Base-by-base conservation (phyloP, 352 stramenopile genomes). In the Globisporangium megalacanthum region DNA sequence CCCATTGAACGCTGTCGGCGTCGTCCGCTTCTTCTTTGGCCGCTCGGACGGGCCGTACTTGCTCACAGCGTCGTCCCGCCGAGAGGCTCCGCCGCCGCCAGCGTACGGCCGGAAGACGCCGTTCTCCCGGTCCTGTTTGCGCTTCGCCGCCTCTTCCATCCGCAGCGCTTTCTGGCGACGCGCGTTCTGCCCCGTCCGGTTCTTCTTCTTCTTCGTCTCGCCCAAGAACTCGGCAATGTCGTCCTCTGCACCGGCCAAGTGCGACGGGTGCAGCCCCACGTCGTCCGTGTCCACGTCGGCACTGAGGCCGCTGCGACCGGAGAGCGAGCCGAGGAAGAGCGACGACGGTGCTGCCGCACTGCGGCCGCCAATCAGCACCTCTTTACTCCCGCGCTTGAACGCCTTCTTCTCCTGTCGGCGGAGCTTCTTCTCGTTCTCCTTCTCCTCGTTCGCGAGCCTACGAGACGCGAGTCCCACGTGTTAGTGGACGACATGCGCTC, bases 201-300 rank as follows among this genome's bases (percentile, higher is more conserved):
- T 94, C 64, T 94, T 94, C 53, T 74, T 86, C 73, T 90, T 90
- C 64, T 91, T 89, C 51, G 79, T 90, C 60, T 94, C 84, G 31
- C 84, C 84, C 50, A 94, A 54, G 49, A 94, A 92, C 56, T 92
- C 84, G 35, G 84, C 84, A 58, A 94, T 91, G 37, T 92, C 84
- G 54, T 91, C 81, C 25, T 90, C 75, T 0, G 71, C 79, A 14
- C 69, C 73, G 54, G 67, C 70, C 71, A 88, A 83, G 3, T 58
- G 58, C 5, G 56, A 62, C 1, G 35, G 31, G 61, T 29, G 56
- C 62, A 49, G 65, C 66, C 52, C 42, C 9, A 61, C 54, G 5
- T 52, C 56, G 45, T 63, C 66, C 9, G 58, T 60, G 7, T 64
- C 62, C 10, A 73, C 70, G 15, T 83, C 61, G 9, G 68, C 50